A percentile compares a stretch with the other conserved stretches of the same genome.
Conservation (phyloP, 2,329 filamentous ascomycete species). For the Teratosphaeria epicoccoides region DNA sequence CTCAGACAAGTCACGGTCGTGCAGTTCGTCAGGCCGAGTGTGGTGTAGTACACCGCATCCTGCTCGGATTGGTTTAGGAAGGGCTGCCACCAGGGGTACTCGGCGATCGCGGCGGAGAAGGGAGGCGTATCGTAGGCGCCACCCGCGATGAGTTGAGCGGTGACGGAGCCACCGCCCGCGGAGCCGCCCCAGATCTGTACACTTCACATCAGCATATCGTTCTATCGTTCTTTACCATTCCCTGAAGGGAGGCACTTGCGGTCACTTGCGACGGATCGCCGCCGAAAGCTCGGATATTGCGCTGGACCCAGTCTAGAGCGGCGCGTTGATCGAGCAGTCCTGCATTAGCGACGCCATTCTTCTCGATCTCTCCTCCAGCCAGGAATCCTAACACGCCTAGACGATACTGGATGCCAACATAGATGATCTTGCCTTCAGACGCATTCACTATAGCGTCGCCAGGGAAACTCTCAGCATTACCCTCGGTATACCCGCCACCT, state of each 20-base stretch:
- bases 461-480: conserved; percentile 12
- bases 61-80: conserved; percentile 12
- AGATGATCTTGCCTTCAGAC: conserved; percentile 25
- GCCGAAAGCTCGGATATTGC: conserved; percentile 22
- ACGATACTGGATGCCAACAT: conserved; percentile 24
- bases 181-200: conserved; percentile 15
- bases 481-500: conserved; percentile 26
- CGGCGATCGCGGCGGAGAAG: conserved; percentile 33
- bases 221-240: too few species aligned
- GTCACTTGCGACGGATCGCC: conserved; percentile 4
- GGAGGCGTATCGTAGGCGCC: conserved; percentile 22
- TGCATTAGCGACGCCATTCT: conserved; percentile 17
- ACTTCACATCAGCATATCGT: background rate
- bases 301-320: conserved; percentile 20
- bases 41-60: conserved; percentile 10
- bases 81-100: conserved; percentile 28
- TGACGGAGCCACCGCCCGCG: conserved; percentile 18
- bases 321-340: conserved; percentile 21
- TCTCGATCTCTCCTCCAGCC: conserved; percentile 7
- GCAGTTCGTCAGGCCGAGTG: conserved; percentile 23
- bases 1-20: conserved; percentile 22
- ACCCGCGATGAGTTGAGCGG: conserved; percentile 8
- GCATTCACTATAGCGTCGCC: conserved; percentile 22
- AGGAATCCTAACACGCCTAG: conserved; percentile 23
- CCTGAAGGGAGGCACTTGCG: conserved; percentile 5